Conservation (phyloP, 2,329 filamentous ascomycete genomes). For the Diaporthe capsici region DNA sequence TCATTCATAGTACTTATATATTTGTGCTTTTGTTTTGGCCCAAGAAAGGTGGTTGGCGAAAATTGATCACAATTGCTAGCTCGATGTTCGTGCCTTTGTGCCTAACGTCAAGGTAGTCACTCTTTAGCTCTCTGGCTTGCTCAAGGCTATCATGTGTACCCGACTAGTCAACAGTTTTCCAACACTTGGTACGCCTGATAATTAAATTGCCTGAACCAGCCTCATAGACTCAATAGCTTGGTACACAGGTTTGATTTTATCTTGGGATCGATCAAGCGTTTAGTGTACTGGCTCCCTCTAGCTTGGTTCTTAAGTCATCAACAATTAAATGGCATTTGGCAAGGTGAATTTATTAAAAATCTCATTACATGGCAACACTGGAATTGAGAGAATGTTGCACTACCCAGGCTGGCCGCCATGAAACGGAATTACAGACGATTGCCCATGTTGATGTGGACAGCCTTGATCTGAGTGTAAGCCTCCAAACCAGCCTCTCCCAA, state of each 20-base stretch:
- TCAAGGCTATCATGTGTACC: no score
- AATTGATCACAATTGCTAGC: neutral
- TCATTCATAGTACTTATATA: neutral
- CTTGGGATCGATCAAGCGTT: neutral
- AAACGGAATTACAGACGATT: neutral
- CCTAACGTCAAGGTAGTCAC: neutral
- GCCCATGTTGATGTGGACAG: conserved; percentile 54
- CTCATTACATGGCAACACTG: neutral
- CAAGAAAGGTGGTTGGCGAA: neutral
- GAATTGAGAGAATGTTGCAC: no score
- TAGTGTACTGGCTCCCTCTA: no score
- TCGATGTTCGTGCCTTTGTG: no score
- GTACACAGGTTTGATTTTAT: neutral
- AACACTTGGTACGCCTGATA: neutral
- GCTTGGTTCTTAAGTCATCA: neutral
- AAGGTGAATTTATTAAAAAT: no score
- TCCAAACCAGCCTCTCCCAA: conserved; percentile 54
- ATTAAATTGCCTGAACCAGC: neutral
- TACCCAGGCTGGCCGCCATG: neutral
- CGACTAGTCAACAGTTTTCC: neutral
- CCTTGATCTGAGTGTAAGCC: conserved; percentile 53
- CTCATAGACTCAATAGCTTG: no score
- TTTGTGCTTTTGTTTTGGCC: neutral
- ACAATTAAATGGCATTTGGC: neutral
- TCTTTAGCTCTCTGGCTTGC: neutral